phyloP scores from a whole-genome alignment of 257 asterid genomes.

The Nicotiana noctiflora region DNA sequence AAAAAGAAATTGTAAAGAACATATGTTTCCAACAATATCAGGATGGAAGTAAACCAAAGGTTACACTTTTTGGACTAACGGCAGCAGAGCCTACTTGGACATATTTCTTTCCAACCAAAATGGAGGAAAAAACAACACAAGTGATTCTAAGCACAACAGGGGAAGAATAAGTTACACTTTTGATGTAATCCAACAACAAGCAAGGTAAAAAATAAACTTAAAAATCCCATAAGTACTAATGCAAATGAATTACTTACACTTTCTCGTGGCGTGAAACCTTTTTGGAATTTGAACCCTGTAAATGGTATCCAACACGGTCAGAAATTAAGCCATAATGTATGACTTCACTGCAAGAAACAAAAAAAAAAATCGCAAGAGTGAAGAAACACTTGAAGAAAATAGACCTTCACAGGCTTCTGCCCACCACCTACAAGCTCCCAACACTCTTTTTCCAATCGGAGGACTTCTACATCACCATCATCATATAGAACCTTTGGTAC shows the following conservation, averaged over 20 bases:
- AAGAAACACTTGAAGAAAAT: neutral
- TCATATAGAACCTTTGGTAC: slow-evolving; percentile 38
- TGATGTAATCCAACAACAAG: neutral
- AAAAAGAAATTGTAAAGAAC: too few species aligned
- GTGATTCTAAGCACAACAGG: neutral
- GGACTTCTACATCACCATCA: slow-evolving; percentile 54
- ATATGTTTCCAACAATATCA: neutral
- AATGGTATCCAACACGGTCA: slow-evolving; percentile 17
- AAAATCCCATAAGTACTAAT: neutral
- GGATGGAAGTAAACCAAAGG: neutral
- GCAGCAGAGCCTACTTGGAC: neutral
- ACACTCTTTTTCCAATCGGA: slow-evolving; percentile 44
- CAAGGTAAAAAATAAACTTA: neutral
- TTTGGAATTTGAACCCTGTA: slow-evolving; percentile 58
- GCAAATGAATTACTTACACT: slow-evolving; percentile 45
- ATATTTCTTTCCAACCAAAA: neutral
- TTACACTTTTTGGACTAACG: too few species aligned
- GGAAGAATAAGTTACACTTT: neutral
- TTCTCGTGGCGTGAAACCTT: slow-evolving; percentile 41
- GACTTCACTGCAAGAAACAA: neutral
- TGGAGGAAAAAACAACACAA: neutral
- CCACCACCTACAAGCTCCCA: slow-evolving; percentile 37
- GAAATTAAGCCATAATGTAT: slow-evolving; percentile 2
- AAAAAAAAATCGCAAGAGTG: neutral
- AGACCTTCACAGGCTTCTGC: slow-evolving; percentile 38